Evolutionary conservation across 306 rosid genomes (phyloP).

Genomic region (Medicago ruthenica): DNA sequence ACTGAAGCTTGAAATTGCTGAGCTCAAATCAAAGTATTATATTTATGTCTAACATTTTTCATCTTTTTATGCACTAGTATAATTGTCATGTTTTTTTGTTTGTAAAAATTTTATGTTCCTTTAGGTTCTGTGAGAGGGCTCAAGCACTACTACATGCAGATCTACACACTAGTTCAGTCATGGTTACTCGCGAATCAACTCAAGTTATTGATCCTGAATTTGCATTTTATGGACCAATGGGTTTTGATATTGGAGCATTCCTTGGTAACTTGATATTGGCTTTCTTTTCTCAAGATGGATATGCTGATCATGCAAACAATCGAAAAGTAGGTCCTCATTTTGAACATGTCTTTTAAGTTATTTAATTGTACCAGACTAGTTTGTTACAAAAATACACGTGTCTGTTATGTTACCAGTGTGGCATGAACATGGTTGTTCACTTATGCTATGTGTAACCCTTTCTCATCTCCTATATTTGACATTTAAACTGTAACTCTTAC

Average conservation of each 20-base stretch:
- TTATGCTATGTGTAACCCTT: too few relatives aligned
- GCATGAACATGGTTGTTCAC: too few relatives aligned
- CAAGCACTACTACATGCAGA: slow-evolving; percentile 92
- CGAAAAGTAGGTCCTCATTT: slow-evolving; percentile 58
- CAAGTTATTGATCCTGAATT: slow-evolving; percentile 95
- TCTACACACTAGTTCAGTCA: slow-evolving; percentile 87
- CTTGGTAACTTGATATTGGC: slow-evolving; percentile 88
- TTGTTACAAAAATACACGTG: too few relatives aligned
- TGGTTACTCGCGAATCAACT: slow-evolving; percentile 87
- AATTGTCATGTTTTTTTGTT: background rate
- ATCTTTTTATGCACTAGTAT: slow-evolving; percentile 1
- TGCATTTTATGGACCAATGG: slow-evolving; percentile 95
- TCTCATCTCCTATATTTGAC: background rate
- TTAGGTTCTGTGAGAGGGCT: slow-evolving; percentile 83
- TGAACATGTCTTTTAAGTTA: background rate
- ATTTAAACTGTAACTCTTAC: background rate
- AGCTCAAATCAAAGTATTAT: slow-evolving; percentile 77
- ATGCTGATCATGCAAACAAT: slow-evolving; percentile 64
- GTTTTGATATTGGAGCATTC: slow-evolving; percentile 88
- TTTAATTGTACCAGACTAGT: too few relatives aligned
- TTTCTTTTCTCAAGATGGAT: slow-evolving; percentile 93
- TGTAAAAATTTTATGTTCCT: slow-evolving; percentile 17
- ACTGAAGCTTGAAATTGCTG: slow-evolving; percentile 85
- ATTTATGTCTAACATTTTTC: background rate
- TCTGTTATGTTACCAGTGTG: too few relatives aligned